Conservation (phyloP, 495 filamentous ascomycete species). For the Cudoniella acicularis region DNA sequence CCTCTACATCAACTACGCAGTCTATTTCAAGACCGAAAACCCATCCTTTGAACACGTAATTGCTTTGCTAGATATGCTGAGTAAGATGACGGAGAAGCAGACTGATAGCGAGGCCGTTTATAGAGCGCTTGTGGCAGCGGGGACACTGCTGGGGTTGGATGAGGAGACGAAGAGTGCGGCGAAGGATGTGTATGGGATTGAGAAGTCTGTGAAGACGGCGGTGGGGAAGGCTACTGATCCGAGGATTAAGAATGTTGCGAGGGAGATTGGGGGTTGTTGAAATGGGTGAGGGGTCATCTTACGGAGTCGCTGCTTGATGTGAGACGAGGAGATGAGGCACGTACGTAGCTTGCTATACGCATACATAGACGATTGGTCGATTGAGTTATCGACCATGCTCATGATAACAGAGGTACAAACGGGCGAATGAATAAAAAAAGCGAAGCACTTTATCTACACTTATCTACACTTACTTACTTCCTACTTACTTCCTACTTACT, state of each 20-base stretch:
- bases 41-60: slow-evolving; percentile 52
- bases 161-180: slow-evolving; percentile 44
- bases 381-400: no score
- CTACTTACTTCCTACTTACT: no score
- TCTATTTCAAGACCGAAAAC: slow-evolving; percentile 35
- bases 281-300: neutral
- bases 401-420: no score
- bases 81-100: slow-evolving; percentile 55
- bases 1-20: slow-evolving; percentile 80
- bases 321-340: neutral
- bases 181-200: slow-evolving; percentile 43
- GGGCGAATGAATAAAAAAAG: no score
- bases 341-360: neutral
- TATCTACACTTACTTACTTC: no score
- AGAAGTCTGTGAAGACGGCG: slow-evolving; percentile 37
- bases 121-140: slow-evolving; percentile 75
- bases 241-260: slow-evolving; percentile 53
- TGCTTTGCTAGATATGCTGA: slow-evolving; percentile 59
- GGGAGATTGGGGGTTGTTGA: slow-evolving; percentile 54
- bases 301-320: neutral
- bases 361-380: no score
- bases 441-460: no score
- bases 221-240: slow-evolving; percentile 46
- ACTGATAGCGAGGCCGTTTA: slow-evolving; percentile 80
- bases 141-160: slow-evolving; percentile 63